These are phyloP conservation scores for Blastobotrys parvus DNA, from an alignment of 805 yeast genomes.

Conservation along the genomic window DNA sequence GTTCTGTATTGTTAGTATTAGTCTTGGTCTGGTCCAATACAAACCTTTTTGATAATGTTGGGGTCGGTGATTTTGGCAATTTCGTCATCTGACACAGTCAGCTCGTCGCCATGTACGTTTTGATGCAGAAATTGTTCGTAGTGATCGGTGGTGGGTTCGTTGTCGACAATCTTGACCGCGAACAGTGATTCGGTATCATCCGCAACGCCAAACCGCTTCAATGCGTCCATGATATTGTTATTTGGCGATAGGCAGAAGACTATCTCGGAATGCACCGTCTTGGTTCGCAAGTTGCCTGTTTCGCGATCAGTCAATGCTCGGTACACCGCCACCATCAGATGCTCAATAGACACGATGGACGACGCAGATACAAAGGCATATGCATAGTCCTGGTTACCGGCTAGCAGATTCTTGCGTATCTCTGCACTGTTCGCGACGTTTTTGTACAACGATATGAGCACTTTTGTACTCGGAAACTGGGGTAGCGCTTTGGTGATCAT, in stretches of 20 bases:
- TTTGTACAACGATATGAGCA: conserved; percentile 38
- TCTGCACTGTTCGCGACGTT: conserved; percentile 37
- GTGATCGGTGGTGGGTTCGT: conserved; percentile 15
- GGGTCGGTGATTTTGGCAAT: conserved; percentile 8
- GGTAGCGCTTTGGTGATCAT: conserved; percentile 27
- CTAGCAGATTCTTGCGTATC: conserved; percentile 38
- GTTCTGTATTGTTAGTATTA: conserved; percentile 2
- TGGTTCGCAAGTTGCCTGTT: conserved; percentile 47
- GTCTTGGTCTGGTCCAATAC: background rate
- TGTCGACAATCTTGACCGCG: conserved; percentile 38
- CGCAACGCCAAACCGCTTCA: conserved; percentile 62
- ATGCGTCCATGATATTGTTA: conserved; percentile 50
- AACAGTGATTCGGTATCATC: conserved; percentile 39
- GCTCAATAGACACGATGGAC: conserved; percentile 52
- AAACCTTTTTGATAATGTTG: conserved; percentile 7
- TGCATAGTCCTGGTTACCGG: conserved; percentile 42
- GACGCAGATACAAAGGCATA: conserved; percentile 59
- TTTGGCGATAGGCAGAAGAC: conserved; percentile 58
- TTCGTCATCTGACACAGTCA: conserved; percentile 8
- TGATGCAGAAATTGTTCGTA: conserved; percentile 11
- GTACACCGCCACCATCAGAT: conserved; percentile 51
- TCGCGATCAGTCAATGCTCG: conserved; percentile 47
- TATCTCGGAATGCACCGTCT: conserved; percentile 61
- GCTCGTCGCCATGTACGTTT: conserved; percentile 11
- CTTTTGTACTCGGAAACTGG: conserved; percentile 35